Evolutionary conservation across 23 red algal genomes (phyloP).

Genomic region (Gracilariopsis chorda): DNA sequence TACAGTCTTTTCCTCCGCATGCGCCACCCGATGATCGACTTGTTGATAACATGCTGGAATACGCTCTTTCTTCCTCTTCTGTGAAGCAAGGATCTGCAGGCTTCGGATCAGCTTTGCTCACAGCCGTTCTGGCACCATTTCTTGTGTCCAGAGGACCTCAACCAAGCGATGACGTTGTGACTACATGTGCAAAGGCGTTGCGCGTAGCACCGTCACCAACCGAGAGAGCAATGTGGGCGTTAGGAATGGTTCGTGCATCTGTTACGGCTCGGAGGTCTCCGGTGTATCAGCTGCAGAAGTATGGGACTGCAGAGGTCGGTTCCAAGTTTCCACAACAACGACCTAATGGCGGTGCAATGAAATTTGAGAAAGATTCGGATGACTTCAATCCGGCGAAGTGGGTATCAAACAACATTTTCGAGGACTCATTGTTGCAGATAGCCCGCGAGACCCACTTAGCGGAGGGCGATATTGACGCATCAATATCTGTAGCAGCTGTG

Average conservation of each 20-base stretch:
- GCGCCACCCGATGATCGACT: slow-evolving; percentile 60
- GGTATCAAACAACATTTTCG: slow-evolving; percentile 49
- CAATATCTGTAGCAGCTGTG: slow-evolving; percentile 50
- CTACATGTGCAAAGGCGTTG: slow-evolving; percentile 18
- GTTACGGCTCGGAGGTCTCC: slow-evolving; percentile 47
- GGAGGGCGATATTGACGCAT: slow-evolving; percentile 42
- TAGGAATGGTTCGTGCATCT: slow-evolving; percentile 28
- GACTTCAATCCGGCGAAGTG: slow-evolving; percentile 3
- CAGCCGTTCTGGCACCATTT: slow-evolving; percentile 23
- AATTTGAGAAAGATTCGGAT: slow-evolving; percentile 5
- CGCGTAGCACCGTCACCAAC: slow-evolving; percentile 37
- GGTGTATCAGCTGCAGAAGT: slow-evolving; percentile 39
- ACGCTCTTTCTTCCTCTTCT: slow-evolving; percentile 23
- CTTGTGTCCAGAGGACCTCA: slow-evolving; percentile 42
- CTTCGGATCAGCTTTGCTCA: slow-evolving; percentile 38
- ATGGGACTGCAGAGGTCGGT: slow-evolving; percentile 37
- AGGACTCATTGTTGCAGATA: slow-evolving; percentile 37
- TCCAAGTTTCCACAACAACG: slow-evolving; percentile 42
- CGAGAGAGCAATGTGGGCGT: slow-evolving; percentile 55
- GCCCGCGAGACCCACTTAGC: slow-evolving; percentile 6
- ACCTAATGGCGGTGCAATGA: background rate
- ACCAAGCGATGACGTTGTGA: slow-evolving; percentile 17
- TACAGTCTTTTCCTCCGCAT: slow-evolving; percentile 38
- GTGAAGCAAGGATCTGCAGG: slow-evolving; percentile 28
- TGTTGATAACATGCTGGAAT: slow-evolving; percentile 55